Conservation (phyloP, 1,139 yeast genomes). For the Candida glucosophila region DNA sequence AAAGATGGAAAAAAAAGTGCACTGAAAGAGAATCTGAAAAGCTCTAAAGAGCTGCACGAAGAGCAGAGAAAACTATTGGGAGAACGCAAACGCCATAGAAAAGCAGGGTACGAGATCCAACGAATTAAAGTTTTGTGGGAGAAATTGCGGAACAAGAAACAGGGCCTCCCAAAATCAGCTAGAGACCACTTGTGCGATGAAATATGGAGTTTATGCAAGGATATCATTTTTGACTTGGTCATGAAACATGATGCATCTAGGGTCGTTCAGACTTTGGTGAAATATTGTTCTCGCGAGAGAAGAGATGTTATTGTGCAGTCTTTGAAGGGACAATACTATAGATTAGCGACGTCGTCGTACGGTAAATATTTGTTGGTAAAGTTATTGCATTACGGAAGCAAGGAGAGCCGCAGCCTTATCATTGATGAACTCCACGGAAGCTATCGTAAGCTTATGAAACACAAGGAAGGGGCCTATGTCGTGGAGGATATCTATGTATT, state of each 20-base stretch:
- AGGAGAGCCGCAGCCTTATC: constrained; percentile 64
- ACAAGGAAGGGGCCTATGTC: constrained; percentile 97
- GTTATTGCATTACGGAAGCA: constrained; percentile 85
- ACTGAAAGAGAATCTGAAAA: constrained; percentile 40
- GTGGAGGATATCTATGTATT: constrained; percentile 88
- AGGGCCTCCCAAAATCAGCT: constrained; percentile 69
- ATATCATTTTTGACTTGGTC: constrained; percentile 74
- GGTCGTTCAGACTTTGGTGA: constrained; percentile 88
- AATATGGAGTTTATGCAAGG: constrained; percentile 76
- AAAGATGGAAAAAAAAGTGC: too few species aligned
- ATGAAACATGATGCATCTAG: constrained; percentile 95
- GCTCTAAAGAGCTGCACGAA: constrained; percentile 65
- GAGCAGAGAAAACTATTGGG: constrained; percentile 73
- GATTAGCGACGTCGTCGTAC: constrained; percentile 83
- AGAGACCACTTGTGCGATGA: constrained; percentile 77
- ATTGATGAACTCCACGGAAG: constrained; percentile 85
- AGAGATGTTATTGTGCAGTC: constrained; percentile 63
- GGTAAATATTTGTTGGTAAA: constrained; percentile 89
- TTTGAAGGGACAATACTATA: constrained; percentile 69
- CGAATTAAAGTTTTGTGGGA: constrained; percentile 89
- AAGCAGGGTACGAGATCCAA: constrained; percentile 78
- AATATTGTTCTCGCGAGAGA: constrained; percentile 74
- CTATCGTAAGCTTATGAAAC: constrained; percentile 87
- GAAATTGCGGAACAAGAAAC: constrained; percentile 74
- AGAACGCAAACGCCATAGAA: constrained; percentile 82